These are phyloP conservation scores for Aspergillus wentii DNA, from an alignment of 495 filamentous ascomycete species.

Conservation along the genomic window DNA sequence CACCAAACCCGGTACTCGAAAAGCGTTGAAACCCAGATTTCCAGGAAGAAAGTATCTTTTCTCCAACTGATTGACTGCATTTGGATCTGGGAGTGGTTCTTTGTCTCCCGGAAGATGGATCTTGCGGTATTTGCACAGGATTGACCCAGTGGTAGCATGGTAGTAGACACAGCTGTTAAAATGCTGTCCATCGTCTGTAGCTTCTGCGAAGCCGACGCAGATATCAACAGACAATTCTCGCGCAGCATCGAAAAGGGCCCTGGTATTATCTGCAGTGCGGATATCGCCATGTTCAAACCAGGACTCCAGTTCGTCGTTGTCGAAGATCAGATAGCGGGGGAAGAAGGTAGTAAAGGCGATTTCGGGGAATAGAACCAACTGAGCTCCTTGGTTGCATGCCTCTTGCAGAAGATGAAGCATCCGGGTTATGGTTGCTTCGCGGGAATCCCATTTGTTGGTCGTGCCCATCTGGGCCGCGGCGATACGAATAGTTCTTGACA, in stretches of 20 bases:
- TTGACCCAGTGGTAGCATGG: conserved; percentile 27
- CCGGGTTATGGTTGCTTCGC: conserved; percentile 29
- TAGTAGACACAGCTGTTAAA: conserved; percentile 46
- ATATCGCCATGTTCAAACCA: conserved; percentile 43
- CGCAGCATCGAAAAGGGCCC: conserved; percentile 41
- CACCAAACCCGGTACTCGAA: conserved; percentile 39
- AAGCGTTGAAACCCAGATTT: conserved; percentile 43
- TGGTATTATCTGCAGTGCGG: conserved; percentile 27
- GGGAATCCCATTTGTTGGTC: conserved; percentile 26
- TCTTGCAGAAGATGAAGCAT: conserved; percentile 37
- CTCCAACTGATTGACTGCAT: conserved; percentile 44
- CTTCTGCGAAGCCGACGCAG: conserved; percentile 42
- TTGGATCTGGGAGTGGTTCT: conserved; percentile 39
- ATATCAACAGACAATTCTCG: conserved; percentile 38
- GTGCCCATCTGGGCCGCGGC: conserved; percentile 44
- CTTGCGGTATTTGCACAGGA: conserved; percentile 46
- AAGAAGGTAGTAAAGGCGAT: conserved; percentile 47
- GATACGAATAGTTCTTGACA: conserved; percentile 26
- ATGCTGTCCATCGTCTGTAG: conserved; percentile 21
- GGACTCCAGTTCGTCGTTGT: conserved; percentile 29
- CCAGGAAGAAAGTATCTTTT: conserved; percentile 46
- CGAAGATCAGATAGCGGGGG: conserved; percentile 36
- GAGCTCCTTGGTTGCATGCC: conserved; percentile 27
- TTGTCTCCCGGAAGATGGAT: conserved; percentile 43
- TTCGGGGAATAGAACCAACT: conserved; percentile 45